Percentiles rank a stretch among this genome's conserved stretches.
phyloP scores from a whole-genome alignment of 2,329 filamentous ascomycete genomes.

The Diaporthe longicolla region DNA sequence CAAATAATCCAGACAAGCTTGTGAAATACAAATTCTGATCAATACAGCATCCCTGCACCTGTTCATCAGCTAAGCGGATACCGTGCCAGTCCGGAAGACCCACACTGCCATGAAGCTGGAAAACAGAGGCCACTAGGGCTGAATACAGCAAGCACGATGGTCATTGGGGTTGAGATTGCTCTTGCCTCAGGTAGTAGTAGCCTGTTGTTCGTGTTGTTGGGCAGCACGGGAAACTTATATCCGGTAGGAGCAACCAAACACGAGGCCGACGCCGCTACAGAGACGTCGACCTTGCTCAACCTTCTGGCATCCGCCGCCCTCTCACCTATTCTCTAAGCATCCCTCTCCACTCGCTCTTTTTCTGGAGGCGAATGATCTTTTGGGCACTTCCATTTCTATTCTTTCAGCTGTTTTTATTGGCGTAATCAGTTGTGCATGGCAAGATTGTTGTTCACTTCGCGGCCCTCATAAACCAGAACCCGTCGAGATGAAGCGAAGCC shows the following conservation, averaged over 20 bases:
- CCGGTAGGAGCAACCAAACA: constrained; percentile 23
- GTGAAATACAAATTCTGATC: constrained; percentile 27
- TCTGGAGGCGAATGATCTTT: constrained; percentile 27
- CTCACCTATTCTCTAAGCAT: constrained; percentile 27
- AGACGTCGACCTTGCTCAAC: background rate
- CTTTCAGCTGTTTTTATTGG: constrained; percentile 18
- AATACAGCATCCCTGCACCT: background rate
- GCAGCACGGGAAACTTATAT: background rate
- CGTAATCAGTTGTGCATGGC: background rate
- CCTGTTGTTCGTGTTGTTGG: background rate
- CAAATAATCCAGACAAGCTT: constrained; percentile 28
- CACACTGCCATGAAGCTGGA: background rate
- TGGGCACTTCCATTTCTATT: constrained; percentile 21
- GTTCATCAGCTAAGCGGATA: background rate
- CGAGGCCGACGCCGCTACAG: background rate
- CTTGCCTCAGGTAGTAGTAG: background rate
- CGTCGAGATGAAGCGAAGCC: constrained; percentile 42
- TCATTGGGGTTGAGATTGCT: background rate
- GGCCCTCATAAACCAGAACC: constrained; percentile 14
- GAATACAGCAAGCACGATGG: background rate
- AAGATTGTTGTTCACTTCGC: constrained; percentile 1
- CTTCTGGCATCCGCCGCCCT: constrained; percentile 28
- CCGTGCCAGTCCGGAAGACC: background rate
- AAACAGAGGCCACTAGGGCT: background rate
- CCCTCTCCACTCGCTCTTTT: constrained; percentile 36